Evolutionary conservation across 768 basidiomycete species (phyloP), one percentile per base, ranked within the genome.

Genomic region (Psilocybe sp.): DNA sequence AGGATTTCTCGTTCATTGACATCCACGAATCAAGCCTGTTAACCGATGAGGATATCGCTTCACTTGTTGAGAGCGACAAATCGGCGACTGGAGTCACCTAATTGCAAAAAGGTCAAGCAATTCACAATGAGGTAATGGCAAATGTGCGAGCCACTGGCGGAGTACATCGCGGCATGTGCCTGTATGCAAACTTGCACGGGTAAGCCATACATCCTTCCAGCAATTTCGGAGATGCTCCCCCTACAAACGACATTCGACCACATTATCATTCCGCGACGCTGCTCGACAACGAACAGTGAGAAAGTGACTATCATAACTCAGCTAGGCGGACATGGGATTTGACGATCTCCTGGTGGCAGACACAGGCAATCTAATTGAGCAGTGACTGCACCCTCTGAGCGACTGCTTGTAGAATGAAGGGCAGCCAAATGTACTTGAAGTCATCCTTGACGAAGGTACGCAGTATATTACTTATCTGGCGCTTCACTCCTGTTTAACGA

Each of bases 1-100:
- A 46, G 35, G 18, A 40, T 11, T 51, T 46, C 36, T 11, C 33
- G 15, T 46, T 34, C 31, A 40, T 51, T 28, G 50, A 51, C 45
- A 40, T 51, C 38, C 12, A 8, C 13, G 28, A 28, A 28, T 28
- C 38, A 39, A 35, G 28, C 9, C 12, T 14, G n/a, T 11, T 51
- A 12, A 46, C 15, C 18, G n/a, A 15, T 13, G 15, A 40, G n/a
- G 44, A 41, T 8, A 23, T 40, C 11, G 23, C 35, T 16, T 44
- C 44, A 15, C 31, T 46, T n/a, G 39, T 51, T 4, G 40, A 41
- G 28, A 34, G 16, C 31, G 16, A 41, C 44, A 46, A 51, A 34
- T 51, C 50, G 13, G 13, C 42, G 15, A 18, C 45, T 3, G 50
- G 50, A 11, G 50, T 51, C 4, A 34, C 15, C 33, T 32, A 7